Conservation (phyloP, 805 yeast species). For the Suhomyces xylopsoci region DNA sequence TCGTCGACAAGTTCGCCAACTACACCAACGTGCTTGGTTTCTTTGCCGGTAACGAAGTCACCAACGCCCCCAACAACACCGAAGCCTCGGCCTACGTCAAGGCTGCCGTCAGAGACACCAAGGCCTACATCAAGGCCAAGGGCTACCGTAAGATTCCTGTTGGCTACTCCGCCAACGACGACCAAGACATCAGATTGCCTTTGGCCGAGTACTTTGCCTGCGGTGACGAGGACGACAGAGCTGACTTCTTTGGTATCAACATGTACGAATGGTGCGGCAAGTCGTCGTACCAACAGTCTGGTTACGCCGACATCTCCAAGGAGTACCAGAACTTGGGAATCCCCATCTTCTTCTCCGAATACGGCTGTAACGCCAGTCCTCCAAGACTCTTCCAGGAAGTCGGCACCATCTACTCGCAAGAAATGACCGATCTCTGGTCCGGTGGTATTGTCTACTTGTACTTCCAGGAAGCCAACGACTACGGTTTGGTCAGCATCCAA, state of each 20-base stretch:
- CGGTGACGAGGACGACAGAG: constrained; percentile 60
- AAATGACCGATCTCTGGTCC: constrained; percentile 84
- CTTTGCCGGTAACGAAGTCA: constrained; percentile 85
- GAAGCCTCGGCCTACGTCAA: constrained; percentile 78
- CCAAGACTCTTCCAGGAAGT: constrained; percentile 79
- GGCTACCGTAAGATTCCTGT: constrained; percentile 71
- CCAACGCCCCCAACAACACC: constrained; percentile 63
- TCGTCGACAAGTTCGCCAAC: constrained; percentile 64
- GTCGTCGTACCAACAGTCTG: constrained; percentile 56
- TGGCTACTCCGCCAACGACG: constrained; percentile 82
- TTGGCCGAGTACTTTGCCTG: constrained; percentile 77
- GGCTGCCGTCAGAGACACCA: constrained; percentile 79
- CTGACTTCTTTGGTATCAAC: constrained; percentile 85
- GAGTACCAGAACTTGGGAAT: constrained; percentile 64
- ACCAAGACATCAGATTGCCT: constrained; percentile 57
- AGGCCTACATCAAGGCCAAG: constrained; percentile 56
- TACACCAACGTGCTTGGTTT: constrained; percentile 76
- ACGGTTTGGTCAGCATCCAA: constrained; percentile 64
- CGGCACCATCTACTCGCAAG: constrained; percentile 54
- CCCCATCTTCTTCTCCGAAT: constrained; percentile 79
- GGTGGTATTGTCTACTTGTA: constrained; percentile 90
- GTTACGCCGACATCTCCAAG: constrained; percentile 62
- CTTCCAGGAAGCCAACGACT: constrained; percentile 70
- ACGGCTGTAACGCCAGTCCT: constrained; percentile 67
- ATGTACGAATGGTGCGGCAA: constrained; percentile 88